Conservation (phyloP, 352 stramenopile species). For the Globisporangium barbulae region DNA sequence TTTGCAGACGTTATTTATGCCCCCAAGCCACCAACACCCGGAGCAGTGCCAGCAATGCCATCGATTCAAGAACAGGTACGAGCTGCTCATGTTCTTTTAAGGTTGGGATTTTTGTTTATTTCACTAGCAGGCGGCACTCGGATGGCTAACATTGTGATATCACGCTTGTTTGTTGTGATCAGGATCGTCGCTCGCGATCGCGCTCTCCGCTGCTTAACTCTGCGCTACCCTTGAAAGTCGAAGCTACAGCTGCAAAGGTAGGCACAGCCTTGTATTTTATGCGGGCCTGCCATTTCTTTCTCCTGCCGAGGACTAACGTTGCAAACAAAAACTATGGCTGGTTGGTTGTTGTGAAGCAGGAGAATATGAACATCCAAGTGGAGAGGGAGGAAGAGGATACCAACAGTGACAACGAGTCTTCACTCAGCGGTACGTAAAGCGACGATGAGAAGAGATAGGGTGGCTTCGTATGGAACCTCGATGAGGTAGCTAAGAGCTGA, state of each 20-base stretch:
- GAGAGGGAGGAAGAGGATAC: background rate
- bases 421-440: constrained; percentile 1
- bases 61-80: constrained; percentile 10
- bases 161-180: background rate
- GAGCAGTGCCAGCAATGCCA: background rate
- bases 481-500: background rate
- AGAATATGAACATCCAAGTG: constrained; percentile 3
- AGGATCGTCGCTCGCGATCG: background rate
- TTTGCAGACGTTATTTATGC: constrained; percentile 13
- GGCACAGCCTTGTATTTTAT: background rate
- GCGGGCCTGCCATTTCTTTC: too few species aligned
- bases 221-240: background rate
- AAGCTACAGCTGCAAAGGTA: background rate
- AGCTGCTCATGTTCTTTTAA: too few species aligned
- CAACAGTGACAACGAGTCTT: constrained; percentile 1
- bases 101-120: too few species aligned
- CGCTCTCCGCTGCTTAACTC: background rate
- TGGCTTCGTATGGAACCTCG: too few species aligned
- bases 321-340: background rate
- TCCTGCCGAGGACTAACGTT: too few species aligned
- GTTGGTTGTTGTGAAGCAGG: background rate
- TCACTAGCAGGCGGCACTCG: background rate
- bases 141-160: background rate
- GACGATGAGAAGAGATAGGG: background rate
- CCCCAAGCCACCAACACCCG: background rate